These are phyloP conservation scores for Tephrocybe sp. DNA, from an alignment of 768 basidiomycete species.

Conservation along the genomic window DNA sequence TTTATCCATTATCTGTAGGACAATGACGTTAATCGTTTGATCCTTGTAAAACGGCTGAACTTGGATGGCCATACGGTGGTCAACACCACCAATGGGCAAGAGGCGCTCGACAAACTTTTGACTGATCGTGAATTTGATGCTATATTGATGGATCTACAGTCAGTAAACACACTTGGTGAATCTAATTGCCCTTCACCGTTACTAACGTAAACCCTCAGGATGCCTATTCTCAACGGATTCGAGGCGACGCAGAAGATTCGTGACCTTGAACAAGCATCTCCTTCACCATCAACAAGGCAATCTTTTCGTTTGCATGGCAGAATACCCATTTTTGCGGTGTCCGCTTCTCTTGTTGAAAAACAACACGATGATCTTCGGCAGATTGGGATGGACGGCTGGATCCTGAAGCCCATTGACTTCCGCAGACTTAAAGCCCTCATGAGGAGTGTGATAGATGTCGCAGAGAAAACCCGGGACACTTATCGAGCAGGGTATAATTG, in stretches of 20 bases:
- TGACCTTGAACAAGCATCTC: constrained; percentile 41
- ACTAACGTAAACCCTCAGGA: constrained; percentile 35
- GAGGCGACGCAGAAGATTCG: constrained; percentile 69
- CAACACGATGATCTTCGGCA: constrained; percentile 52
- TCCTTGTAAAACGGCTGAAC: constrained; percentile 65
- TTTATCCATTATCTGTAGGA: constrained; percentile 38
- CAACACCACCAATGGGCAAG: constrained; percentile 72
- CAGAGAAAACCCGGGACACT: constrained; percentile 48
- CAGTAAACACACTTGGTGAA: constrained; percentile 19
- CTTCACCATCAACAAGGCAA: constrained; percentile 23
- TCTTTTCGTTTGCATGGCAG: constrained; percentile 56
- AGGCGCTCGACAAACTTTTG: constrained; percentile 59
- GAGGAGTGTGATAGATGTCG: constrained; percentile 51
- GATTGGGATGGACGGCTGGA: constrained; percentile 76
- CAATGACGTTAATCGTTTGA: constrained; percentile 69
- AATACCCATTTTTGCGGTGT: constrained; percentile 81
- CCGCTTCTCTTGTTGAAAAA: constrained; percentile 62
- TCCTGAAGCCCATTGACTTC: constrained; percentile 82
- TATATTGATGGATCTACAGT: constrained; percentile 86
- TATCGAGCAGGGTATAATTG: constrained; percentile 52
- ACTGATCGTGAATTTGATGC: constrained; percentile 63
- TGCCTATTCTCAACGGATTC: constrained; percentile 78
- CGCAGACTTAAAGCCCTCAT: constrained; percentile 58
- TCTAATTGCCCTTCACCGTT: neutral
- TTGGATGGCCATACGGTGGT: constrained; percentile 66